Evolutionary conservation across 2,329 filamentous ascomycete genomes (phyloP).

Genomic region (Juglanconis juglandina): DNA sequence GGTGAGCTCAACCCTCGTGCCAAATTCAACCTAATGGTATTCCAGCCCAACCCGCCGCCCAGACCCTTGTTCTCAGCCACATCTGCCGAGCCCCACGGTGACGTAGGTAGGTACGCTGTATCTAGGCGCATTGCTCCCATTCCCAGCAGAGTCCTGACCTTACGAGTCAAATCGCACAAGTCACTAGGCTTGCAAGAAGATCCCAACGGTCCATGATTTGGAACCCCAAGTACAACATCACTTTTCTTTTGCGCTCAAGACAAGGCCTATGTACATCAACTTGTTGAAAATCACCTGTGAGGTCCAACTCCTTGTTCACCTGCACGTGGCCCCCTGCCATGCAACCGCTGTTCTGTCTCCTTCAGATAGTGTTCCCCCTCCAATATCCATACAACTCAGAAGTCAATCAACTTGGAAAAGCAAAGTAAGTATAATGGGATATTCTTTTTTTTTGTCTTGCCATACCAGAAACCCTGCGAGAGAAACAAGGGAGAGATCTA

Average conservation of each 20-base stretch:
- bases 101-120: not conserved
- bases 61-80: not conserved
- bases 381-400: constrained; percentile 6
- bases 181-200: no score
- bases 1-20: no score
- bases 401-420: not conserved
- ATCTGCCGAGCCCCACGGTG: constrained; percentile 5
- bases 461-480: constrained; percentile 12
- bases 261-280: no score
- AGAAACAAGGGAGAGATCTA: constrained; percentile 1
- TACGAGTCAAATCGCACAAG: no score
- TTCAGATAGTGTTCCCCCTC: not conserved
- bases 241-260: no score
- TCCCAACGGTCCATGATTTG: no score
- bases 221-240: no score
- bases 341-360: not conserved
- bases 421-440: constrained; percentile 5
- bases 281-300: no score
- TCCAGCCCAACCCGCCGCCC: constrained; percentile 7
- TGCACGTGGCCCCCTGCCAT: not conserved
- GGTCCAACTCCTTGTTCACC: no score
- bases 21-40: not conserved
- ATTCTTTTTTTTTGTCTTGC: constrained; percentile 17
- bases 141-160: not conserved
- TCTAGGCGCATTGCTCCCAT: not conserved